phyloP scores from a whole-genome alignment of 2,329 filamentous ascomycete genomes.

The Eutypella sp. region DNA sequence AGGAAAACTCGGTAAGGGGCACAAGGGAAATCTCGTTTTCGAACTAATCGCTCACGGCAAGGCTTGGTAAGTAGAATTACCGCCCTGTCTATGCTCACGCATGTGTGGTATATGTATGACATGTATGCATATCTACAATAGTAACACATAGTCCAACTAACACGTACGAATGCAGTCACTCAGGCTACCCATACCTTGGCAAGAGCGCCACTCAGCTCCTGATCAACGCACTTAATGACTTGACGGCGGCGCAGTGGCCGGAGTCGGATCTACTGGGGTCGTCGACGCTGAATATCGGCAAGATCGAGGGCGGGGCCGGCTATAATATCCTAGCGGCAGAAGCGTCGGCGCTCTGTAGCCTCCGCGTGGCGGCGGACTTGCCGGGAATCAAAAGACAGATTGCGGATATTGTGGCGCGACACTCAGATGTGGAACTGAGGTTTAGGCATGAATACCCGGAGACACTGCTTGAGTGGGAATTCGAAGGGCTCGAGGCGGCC shows the following conservation, averaged over 20 bases:
- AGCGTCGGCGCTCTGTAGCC: constrained; percentile 33
- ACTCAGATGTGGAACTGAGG: constrained; percentile 29
- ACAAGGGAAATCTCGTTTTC: constrained; percentile 41
- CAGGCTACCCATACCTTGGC: constrained; percentile 30
- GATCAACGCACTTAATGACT: constrained; percentile 26
- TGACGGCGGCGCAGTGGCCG: constrained; percentile 26
- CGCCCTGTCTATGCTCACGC: neutral
- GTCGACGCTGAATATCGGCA: constrained; percentile 35
- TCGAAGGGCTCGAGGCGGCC: constrained; percentile 31
- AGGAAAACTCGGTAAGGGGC: constrained; percentile 46
- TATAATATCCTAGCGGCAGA: constrained; percentile 35
- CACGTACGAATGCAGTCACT: constrained; percentile 24
- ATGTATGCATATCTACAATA: no score
- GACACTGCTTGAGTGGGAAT: constrained; percentile 32
- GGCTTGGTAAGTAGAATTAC: constrained; percentile 14
- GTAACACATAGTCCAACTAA: no score
- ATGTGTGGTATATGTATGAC: neutral
- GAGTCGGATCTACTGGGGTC: constrained; percentile 32
- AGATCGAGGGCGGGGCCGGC: constrained; percentile 32
- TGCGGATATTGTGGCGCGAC: constrained; percentile 24
- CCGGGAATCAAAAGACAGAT: constrained; percentile 28
- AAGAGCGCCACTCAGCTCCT: constrained; percentile 29
- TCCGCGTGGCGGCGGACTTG: constrained; percentile 33
- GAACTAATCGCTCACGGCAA: constrained; percentile 25
- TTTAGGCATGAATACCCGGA: constrained; percentile 33